These are phyloP conservation scores for Leucocoprinus leucothites DNA, from an alignment of 768 basidiomycete genomes.

Conservation along the genomic window DNA sequence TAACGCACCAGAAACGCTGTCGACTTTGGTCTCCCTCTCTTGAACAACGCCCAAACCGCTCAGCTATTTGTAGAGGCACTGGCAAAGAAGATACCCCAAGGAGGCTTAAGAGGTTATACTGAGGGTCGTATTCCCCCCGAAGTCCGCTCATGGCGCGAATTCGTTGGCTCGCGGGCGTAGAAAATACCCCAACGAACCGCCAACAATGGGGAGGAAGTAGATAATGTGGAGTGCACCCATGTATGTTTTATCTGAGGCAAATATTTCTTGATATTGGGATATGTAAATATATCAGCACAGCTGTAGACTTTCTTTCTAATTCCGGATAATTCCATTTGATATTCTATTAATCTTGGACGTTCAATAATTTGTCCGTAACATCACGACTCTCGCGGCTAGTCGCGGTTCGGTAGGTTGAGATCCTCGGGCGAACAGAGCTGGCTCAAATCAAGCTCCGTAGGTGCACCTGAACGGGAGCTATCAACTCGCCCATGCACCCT, in stretches of 20 bases:
- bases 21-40: slow-evolving; percentile 89
- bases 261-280: neutral
- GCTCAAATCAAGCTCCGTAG: slow-evolving; percentile 39
- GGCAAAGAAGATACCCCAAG: slow-evolving; percentile 77
- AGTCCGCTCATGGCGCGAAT: slow-evolving; percentile 90
- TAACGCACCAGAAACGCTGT: slow-evolving; percentile 71
- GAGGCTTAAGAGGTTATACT: slow-evolving; percentile 72
- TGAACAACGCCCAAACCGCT: slow-evolving; percentile 89
- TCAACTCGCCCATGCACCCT: slow-evolving; percentile 36
- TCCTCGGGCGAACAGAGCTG: slow-evolving; percentile 51
- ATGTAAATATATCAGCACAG: neutral
- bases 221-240: neutral
- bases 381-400: neutral
- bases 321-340: neutral
- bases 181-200: neutral
- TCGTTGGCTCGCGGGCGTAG: slow-evolving; percentile 71
- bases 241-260: neutral
- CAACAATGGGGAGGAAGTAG: neutral
- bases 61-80: slow-evolving; percentile 89
- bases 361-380: too few relatives aligned
- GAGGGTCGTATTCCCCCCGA: slow-evolving; percentile 91
- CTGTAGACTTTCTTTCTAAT: neutral
- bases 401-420: slow-evolving; percentile 19
- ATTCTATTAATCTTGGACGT: neutral
- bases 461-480: slow-evolving; percentile 28